Evolutionary conservation across 75 land plant genomes (phyloP).

Genomic region (Picea glauca): DNA sequence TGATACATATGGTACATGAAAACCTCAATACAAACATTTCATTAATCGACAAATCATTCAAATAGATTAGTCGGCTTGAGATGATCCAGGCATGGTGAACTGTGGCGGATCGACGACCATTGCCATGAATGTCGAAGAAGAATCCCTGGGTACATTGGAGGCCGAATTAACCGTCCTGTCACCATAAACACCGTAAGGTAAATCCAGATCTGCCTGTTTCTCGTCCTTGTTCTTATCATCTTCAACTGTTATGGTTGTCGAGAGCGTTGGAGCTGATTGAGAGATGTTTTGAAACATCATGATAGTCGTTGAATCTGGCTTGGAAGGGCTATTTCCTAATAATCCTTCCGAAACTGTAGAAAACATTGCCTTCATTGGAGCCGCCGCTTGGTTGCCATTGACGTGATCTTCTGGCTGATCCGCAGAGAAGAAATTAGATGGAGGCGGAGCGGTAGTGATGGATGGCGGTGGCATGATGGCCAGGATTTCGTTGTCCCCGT

Average conservation of each 20-base stretch:
- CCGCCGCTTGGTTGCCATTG: background rate
- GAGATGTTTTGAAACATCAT: background rate
- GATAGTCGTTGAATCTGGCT: background rate
- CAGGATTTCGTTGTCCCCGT: background rate
- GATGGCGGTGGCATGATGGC: slow-evolving; percentile 6
- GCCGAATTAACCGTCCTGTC: too few relatives aligned
- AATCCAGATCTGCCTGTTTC: background rate
- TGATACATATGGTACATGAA: background rate
- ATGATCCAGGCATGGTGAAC: too few relatives aligned
- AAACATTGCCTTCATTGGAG: background rate
- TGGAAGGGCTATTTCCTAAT: background rate
- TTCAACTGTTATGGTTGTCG: background rate
- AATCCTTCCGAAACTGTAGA: background rate
- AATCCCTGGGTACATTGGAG: too few relatives aligned
- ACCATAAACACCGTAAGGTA: background rate
- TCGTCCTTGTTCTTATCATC: background rate
- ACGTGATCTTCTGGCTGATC: background rate
- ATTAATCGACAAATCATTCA: background rate
- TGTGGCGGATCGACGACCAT: background rate
- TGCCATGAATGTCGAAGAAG: background rate
- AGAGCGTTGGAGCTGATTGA: background rate
- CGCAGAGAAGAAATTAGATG: background rate
- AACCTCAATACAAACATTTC: background rate
- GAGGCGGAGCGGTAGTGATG: background rate
- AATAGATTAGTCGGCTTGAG: too few relatives aligned